A percentile compares a stretch with the other conserved stretches of the same genome.
phyloP scores from a whole-genome alignment of 139 green algal genomes.

The Chlorella sorokiniana region DNA sequence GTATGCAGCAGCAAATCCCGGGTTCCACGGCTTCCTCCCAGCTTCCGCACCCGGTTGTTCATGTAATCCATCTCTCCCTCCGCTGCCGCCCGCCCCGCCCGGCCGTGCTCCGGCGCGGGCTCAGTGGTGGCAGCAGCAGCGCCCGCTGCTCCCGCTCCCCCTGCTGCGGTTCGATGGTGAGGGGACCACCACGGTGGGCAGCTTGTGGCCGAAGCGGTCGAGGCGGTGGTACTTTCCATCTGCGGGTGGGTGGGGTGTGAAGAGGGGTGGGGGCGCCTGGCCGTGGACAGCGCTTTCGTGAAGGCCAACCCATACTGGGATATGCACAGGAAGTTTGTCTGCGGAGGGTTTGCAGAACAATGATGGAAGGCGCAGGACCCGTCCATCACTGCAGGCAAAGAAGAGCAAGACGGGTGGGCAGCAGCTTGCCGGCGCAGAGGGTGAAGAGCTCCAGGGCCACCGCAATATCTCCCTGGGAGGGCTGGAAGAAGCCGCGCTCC shows the following conservation, averaged over 20 bases:
- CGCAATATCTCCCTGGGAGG: slow-evolving; percentile 43
- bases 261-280: neutral
- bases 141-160: neutral
- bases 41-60: slow-evolving; percentile 17
- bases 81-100: neutral
- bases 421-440: slow-evolving; percentile 38
- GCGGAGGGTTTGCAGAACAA: too few relatives aligned
- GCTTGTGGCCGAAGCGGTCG: slow-evolving; percentile 64
- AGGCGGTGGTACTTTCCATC: slow-evolving; percentile 63
- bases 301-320: too few relatives aligned
- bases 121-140: too few relatives aligned
- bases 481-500: slow-evolving; percentile 31
- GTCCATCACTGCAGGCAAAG: too few relatives aligned
- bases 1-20: too few relatives aligned
- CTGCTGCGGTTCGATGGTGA: slow-evolving; percentile 3
- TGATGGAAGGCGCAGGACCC: too few relatives aligned
- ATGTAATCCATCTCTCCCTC: slow-evolving; percentile 33
- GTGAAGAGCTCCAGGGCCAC: slow-evolving; percentile 56
- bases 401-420: too few relatives aligned
- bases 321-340: too few relatives aligned
- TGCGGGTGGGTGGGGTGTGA: neutral
- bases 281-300: too few relatives aligned
- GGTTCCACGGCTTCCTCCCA: neutral
- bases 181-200: slow-evolving; percentile 38
- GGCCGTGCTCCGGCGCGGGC: neutral